phyloP scores from a whole-genome alignment of 768 basidiomycete species.

The Termitomyces sp. region DNA sequence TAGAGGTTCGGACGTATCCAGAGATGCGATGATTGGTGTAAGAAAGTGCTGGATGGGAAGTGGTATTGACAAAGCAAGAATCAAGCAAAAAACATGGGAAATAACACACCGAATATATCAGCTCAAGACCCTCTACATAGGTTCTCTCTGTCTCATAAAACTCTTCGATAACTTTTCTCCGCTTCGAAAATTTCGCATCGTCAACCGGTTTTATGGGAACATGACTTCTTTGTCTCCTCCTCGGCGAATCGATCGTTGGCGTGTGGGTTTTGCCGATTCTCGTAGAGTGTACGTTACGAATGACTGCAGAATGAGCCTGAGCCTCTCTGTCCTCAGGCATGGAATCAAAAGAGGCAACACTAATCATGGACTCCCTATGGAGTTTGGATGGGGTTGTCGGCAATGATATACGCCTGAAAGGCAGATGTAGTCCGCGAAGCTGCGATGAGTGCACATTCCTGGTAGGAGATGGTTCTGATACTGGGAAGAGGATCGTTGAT shows the following conservation, averaged over 20 bases:
- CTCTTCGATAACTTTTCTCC: slow-evolving; percentile 71
- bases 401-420: slow-evolving; percentile 62
- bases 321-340: slow-evolving; percentile 48
- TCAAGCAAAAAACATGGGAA: not conserved
- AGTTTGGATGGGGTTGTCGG: slow-evolving; percentile 47
- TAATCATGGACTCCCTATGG: slow-evolving; percentile 63
- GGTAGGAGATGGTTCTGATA: slow-evolving; percentile 16
- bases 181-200: slow-evolving; percentile 49
- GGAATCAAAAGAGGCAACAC: slow-evolving; percentile 73
- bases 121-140: slow-evolving; percentile 78
- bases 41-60: slow-evolving; percentile 65
- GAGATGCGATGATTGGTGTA: slow-evolving; percentile 69
- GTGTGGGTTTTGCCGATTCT: slow-evolving; percentile 29
- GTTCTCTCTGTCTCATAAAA: slow-evolving; percentile 79
- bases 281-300: slow-evolving; percentile 22
- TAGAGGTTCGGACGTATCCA: slow-evolving; percentile 67
- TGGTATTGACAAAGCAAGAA: slow-evolving; percentile 1
- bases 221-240: slow-evolving; percentile 33
- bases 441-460: slow-evolving; percentile 26
- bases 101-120: slow-evolving; percentile 70
- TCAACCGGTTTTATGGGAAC: slow-evolving; percentile 36
- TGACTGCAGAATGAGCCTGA: slow-evolving; percentile 23
- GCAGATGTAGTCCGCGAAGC: slow-evolving; percentile 43
- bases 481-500: slow-evolving; percentile 24
- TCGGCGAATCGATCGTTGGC: slow-evolving; percentile 34